phyloP scores from a whole-genome alignment of 306 rosid species.

The Mimosa bimucronata region DNA sequence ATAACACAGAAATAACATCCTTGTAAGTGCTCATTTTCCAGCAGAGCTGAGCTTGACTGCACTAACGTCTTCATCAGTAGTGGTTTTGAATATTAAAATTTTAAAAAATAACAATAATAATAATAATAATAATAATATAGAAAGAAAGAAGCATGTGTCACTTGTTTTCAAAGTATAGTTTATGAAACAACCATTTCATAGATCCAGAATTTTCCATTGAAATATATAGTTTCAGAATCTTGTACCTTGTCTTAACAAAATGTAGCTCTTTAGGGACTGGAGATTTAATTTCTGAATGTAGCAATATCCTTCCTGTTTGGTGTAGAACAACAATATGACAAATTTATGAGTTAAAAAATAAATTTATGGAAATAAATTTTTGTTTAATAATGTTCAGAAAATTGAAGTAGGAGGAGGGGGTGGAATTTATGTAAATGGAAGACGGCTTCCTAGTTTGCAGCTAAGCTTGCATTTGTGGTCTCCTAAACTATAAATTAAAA shows the following conservation, averaged over 20 bases:
- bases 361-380: too few species aligned
- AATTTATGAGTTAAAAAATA: too few species aligned
- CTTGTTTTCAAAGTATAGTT: too few species aligned
- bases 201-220: neutral
- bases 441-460: too few species aligned
- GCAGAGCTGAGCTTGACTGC: neutral
- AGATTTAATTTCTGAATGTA: neutral
- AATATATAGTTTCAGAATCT: neutral
- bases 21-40: neutral
- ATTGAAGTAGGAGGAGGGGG: too few species aligned
- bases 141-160: neutral
- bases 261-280: neutral
- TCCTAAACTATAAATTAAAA: too few species aligned
- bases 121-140: neutral
- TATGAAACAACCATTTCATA: too few species aligned
- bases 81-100: neutral
- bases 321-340: too few species aligned
- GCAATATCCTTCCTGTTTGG: too few species aligned
- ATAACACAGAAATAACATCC: neutral
- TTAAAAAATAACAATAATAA: neutral
- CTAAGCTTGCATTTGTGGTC: too few species aligned
- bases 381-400: too few species aligned
- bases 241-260: neutral
- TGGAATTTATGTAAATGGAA: too few species aligned
- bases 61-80: constrained; percentile 5